These are phyloP conservation scores for Dictyostelium firmibasis DNA, from an alignment of 78 protist species.

Conservation along the genomic window DNA sequence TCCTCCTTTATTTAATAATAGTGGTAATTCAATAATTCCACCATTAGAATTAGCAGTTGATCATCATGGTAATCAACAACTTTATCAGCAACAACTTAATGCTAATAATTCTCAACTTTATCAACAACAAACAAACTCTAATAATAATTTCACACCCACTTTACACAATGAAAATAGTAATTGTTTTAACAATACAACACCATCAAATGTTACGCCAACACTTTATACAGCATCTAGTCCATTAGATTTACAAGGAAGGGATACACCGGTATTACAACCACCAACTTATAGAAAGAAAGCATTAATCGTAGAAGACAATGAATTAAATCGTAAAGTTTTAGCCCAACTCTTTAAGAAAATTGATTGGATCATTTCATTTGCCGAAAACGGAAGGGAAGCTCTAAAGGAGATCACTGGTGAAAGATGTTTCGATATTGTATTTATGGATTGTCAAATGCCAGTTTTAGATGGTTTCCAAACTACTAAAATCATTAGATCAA, in stretches of 20 bases:
- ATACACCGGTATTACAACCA: neutral
- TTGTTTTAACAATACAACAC: neutral
- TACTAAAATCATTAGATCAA: constrained; percentile 34
- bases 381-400: constrained; percentile 69
- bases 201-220: constrained; percentile 5
- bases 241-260: neutral
- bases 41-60: constrained; percentile 38
- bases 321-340: constrained; percentile 51
- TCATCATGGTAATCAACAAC: neutral
- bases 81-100: neutral
- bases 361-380: constrained; percentile 15
- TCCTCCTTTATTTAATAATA: neutral
- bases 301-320: constrained; percentile 63
- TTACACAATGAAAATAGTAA: neutral
- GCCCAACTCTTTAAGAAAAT: constrained; percentile 45
- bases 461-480: constrained; percentile 73
- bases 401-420: constrained; percentile 49
- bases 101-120: neutral
- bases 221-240: neutral
- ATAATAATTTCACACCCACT: neutral
- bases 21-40: neutral
- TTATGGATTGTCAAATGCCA: constrained; percentile 79
- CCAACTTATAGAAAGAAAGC: constrained; percentile 15
- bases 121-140: neutral
- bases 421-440: constrained; percentile 48